Base-by-base conservation (phyloP, 306 rosid species). In the Corylus avellana region DNA sequence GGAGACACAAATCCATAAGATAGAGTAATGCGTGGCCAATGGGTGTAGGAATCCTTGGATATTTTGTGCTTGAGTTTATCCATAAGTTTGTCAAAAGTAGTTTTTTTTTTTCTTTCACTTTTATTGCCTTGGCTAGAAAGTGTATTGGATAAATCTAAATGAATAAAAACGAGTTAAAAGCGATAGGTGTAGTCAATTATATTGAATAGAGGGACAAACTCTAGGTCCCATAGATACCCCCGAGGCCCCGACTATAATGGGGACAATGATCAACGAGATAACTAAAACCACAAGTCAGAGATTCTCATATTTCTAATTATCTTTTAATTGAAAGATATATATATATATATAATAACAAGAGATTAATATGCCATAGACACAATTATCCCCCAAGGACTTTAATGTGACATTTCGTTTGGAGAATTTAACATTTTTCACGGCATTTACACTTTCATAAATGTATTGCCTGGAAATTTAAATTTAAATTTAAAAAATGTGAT, bases 51-150 rank as follows among this genome's bases (percentile, higher is more conserved):
- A 73, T 22, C 69, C 72, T 64, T 62, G 55, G 59, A 53, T 72
- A 35, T 39, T 42, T 22, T 67, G 5, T 12, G 61, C 59, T 32
- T 17, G 72, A 69, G 79, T 68, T 77, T 78, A 85, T 81, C 85
- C 79, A 81, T n/a, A 75, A 77, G 57, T 18, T 5, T 67, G 25
- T 57, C 71, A 63, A 47, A 76, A 79, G 50, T 49, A 68, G 51
- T 42, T 48, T 73, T 17, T 53, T 53, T 35, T 4, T 32, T 39
- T 39, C 0, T 39, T 0, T 4, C 7, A n/a, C 18, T 53, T 13
- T 77, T 66, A 50, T 55, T 17, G 32, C 29, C 59, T 16, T 44
- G 0, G 46, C 37, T 75, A 29, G 59, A 56, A 80, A 76, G 39
- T 42, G 74, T 18, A 32, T 72, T 12, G 12, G 29, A 48, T 58